These are phyloP conservation scores for Aureobasidium sp. DNA, from an alignment of 2,329 filamentous ascomycete genomes.

Conservation along the genomic window DNA sequence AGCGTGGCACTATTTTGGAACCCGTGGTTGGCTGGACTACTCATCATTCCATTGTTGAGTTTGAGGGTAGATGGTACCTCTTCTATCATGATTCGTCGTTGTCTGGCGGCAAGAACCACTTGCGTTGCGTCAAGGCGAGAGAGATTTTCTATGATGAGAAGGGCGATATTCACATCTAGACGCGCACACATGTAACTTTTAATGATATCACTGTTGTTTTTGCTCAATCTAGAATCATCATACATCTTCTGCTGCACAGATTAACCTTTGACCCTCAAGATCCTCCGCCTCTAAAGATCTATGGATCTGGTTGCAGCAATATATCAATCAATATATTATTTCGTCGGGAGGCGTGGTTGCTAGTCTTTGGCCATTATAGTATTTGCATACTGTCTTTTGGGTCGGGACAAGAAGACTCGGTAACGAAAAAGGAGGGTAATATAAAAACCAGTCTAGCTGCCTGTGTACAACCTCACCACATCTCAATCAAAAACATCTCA, in stretches of 20 bases:
- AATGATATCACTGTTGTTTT: background rate
- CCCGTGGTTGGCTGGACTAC: slow-evolving; percentile 76
- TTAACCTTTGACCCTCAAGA: background rate
- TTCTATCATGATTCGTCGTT: slow-evolving; percentile 70
- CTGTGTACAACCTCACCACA: no score
- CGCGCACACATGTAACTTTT: background rate
- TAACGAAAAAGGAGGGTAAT: no score
- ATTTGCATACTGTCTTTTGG: no score
- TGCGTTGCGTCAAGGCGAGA: slow-evolving; percentile 65
- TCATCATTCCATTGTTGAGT: slow-evolving; percentile 71
- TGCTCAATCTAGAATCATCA: background rate
- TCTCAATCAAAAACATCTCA: no score
- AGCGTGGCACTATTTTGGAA: slow-evolving; percentile 62
- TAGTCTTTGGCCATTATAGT: no score
- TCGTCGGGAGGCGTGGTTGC: no score
- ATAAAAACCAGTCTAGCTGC: no score
- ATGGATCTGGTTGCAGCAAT: no score
- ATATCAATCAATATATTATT: no score
- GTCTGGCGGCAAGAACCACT: slow-evolving; percentile 59
- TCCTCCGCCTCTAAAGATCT: background rate
- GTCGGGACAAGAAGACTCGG: no score
- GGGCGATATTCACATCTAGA: slow-evolving; percentile 45
- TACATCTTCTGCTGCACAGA: background rate
- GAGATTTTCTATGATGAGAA: slow-evolving; percentile 65
- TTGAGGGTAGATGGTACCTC: slow-evolving; percentile 61